Conservation (phyloP, 2,329 filamentous ascomycete genomes). For the Monosporascus sp. region DNA sequence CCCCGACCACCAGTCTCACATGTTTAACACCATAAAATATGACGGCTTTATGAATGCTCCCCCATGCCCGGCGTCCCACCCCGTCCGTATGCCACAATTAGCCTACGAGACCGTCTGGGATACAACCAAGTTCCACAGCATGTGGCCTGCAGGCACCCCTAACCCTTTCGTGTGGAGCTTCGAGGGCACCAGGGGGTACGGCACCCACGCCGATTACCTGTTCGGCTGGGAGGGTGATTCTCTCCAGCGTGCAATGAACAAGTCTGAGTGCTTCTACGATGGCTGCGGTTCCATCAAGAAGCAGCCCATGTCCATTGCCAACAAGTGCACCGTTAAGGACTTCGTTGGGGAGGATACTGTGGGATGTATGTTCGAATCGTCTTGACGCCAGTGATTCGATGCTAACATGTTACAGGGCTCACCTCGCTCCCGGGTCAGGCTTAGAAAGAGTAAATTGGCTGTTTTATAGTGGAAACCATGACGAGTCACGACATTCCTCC, state of each 20-base stretch:
- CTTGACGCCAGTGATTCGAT: background rate
- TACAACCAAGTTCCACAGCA: constrained; percentile 32
- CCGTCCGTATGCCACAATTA: constrained; percentile 35
- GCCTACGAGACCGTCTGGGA: constrained; percentile 42
- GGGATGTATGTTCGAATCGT: constrained; percentile 22
- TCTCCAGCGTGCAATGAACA: constrained; percentile 29
- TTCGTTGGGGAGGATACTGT: constrained; percentile 24
- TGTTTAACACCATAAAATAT: constrained; percentile 19
- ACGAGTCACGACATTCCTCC: background rate
- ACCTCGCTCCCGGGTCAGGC: constrained; percentile 14
- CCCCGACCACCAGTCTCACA: constrained; percentile 14
- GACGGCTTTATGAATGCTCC: constrained; percentile 17
- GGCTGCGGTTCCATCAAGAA: constrained; percentile 27
- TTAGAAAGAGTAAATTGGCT: constrained; percentile 4
- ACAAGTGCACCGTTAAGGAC: constrained; percentile 25
- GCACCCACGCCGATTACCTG: constrained; percentile 31
- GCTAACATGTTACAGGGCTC: constrained; percentile 16
- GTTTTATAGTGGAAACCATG: background rate
- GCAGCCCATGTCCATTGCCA: constrained; percentile 24
- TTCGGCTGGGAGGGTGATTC: constrained; percentile 29
- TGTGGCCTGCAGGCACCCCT: constrained; percentile 28
- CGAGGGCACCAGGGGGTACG: constrained; percentile 27
- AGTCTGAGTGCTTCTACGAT: constrained; percentile 36
- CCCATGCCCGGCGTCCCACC: constrained; percentile 22
- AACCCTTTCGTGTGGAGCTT: constrained; percentile 29